Percentiles rank a stretch among this genome's conserved stretches.
phyloP scores from a whole-genome alignment of 2,329 filamentous ascomycete genomes.

The Penicillium glabrum region DNA sequence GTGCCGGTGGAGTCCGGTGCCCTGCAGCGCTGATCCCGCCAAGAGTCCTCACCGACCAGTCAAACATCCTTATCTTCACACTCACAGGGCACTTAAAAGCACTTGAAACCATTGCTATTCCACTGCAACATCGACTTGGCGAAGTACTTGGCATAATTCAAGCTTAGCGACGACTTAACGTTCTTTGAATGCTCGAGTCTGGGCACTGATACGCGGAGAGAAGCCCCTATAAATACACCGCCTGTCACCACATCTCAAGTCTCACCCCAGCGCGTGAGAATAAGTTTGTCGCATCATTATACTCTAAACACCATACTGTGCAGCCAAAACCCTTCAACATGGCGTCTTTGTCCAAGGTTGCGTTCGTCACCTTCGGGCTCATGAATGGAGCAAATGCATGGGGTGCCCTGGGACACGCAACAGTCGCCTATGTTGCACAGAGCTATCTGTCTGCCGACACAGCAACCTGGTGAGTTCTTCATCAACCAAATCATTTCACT shows the following conservation, averaged over 20 bases:
- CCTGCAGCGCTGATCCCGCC: constrained; percentile 10
- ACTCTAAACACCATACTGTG: neutral
- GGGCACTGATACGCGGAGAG: neutral
- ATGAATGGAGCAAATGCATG: constrained; percentile 41
- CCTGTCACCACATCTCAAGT: neutral
- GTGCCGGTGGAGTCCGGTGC: constrained; percentile 8
- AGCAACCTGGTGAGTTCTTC: constrained; percentile 36
- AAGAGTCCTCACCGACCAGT: constrained; percentile 1
- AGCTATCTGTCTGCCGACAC: constrained; percentile 47
- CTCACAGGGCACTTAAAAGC: neutral
- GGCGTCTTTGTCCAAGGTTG: constrained; percentile 9
- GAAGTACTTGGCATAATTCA: neutral
- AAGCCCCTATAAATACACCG: neutral
- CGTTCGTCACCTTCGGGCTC: constrained; percentile 8
- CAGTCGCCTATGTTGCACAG: constrained; percentile 56
- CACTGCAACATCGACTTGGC: neutral
- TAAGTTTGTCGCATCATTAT: neutral
- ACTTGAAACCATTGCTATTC: neutral
- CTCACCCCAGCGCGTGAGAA: neutral
- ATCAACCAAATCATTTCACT: neutral
- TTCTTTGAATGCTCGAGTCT: neutral
- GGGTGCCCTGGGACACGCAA: constrained; percentile 56
- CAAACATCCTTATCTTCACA: constrained; percentile 1
- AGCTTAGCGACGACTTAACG: neutral
- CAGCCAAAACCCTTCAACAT: neutral